A percentile compares a stretch with the other conserved stretches of the same genome.
Conservation (phyloP, 148 eudicot species). For the Heliamphora exappendiculata region DNA sequence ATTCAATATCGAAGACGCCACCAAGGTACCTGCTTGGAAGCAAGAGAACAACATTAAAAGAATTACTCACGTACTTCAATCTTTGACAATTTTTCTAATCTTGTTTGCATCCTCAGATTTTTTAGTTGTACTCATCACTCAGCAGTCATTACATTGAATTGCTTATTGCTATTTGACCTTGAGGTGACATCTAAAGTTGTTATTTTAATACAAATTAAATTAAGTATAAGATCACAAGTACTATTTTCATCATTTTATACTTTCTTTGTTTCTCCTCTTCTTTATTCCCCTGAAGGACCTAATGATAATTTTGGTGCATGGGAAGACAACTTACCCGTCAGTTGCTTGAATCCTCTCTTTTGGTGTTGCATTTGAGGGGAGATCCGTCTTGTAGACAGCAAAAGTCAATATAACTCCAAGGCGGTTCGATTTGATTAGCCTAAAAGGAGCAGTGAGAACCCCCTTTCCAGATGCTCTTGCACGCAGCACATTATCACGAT, state of each 20-base stretch:
- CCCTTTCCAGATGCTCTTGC: conserved; percentile 93
- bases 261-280: not conserved
- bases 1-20: conserved; percentile 88
- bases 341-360: conserved; percentile 63
- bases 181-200: not conserved
- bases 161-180: too few species aligned
- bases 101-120: not conserved
- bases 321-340: conserved; percentile 52
- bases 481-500: conserved; percentile 89
- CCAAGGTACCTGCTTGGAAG: conserved; percentile 73
- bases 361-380: conserved; percentile 71
- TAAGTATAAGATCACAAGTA: not conserved
- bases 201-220: not conserved
- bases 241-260: not conserved
- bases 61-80: not conserved
- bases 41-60: conserved; percentile 7
- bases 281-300: not conserved
- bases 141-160: too few species aligned
- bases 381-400: conserved; percentile 90
- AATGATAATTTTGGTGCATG: not conserved
- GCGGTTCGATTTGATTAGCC: conserved; percentile 74
- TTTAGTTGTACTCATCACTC: not conserved
- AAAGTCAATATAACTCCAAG: conserved; percentile 94
- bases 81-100: not conserved
- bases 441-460: conserved; percentile 91